Evolutionary conservation across 176 grass and related monocot species (phyloP).

Genomic region (Musa troglodytarum): DNA sequence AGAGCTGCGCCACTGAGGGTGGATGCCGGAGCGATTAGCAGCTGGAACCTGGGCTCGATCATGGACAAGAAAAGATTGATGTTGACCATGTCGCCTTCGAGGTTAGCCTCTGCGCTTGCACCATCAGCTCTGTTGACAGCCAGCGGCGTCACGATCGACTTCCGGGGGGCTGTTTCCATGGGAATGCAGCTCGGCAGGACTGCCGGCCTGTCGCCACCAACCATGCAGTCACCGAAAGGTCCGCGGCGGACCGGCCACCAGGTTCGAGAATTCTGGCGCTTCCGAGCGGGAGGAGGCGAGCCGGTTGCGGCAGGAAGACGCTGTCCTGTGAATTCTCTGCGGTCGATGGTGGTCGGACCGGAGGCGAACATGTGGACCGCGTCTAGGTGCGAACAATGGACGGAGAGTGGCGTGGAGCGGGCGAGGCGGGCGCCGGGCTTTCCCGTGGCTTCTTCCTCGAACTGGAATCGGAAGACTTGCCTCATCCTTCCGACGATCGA

Average conservation of each 20-base stretch:
- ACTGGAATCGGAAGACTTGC: conserved; percentile 35
- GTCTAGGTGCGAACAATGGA: conserved; percentile 35
- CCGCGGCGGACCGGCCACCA: conserved; percentile 37
- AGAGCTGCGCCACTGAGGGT: conserved; percentile 45
- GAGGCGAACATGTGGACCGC: conserved; percentile 6
- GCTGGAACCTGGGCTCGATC: conserved; percentile 18
- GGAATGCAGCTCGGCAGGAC: conserved; percentile 29
- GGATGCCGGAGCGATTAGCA: conserved; percentile 22
- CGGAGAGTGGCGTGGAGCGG: conserved; percentile 24
- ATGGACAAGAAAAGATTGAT: conserved; percentile 23
- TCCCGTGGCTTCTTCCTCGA: neutral
- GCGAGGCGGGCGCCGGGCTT: conserved; percentile 14
- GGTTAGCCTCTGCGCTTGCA: neutral
- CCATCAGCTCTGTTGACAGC: neutral
- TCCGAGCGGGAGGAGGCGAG: neutral
- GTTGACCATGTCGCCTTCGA: neutral
- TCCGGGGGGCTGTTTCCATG: conserved; percentile 8
- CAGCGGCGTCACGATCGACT: conserved; percentile 17
- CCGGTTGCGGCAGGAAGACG: conserved; percentile 1
- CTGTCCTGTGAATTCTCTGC: neutral
- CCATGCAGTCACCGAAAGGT: conserved; percentile 47
- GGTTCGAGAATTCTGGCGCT: conserved; percentile 37
- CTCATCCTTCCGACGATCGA: conserved; percentile 49
- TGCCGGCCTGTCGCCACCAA: conserved; percentile 27
- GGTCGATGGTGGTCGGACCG: neutral